A percentile compares a stretch with the other conserved stretches of the same genome.
phyloP scores from a whole-genome alignment of 2,329 filamentous ascomycete species.

The Penicillium decumbens region DNA sequence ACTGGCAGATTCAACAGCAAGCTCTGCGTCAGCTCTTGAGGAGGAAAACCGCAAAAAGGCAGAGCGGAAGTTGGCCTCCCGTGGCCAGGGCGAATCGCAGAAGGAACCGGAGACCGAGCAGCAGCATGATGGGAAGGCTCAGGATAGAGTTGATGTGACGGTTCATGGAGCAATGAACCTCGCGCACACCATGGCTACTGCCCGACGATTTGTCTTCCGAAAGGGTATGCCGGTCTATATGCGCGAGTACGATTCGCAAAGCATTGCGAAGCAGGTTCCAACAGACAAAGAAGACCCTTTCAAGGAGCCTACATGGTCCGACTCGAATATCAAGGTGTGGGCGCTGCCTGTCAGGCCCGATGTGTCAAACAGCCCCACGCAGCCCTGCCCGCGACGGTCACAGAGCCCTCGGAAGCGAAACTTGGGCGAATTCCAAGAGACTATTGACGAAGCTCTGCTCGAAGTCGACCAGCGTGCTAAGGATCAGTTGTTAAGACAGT shows the following conservation, averaged over 20 bases:
- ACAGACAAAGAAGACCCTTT: constrained; percentile 22
- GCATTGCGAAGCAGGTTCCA: constrained; percentile 22
- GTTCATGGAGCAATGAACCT: constrained; percentile 79
- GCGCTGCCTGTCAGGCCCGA: constrained; percentile 57
- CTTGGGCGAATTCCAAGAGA: constrained; percentile 47
- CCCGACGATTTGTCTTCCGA: constrained; percentile 78
- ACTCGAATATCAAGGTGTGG: constrained; percentile 79
- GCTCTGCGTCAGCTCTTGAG: constrained; percentile 41
- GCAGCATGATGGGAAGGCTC: constrained; percentile 15
- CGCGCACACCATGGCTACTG: constrained; percentile 73
- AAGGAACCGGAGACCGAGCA: constrained; percentile 4
- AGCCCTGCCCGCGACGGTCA: constrained; percentile 23
- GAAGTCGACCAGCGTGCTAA: constrained; percentile 24
- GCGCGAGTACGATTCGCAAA: constrained; percentile 58
- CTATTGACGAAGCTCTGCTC: constrained; percentile 2
- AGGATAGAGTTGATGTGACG: constrained; percentile 46
- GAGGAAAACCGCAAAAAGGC: constrained; percentile 44
- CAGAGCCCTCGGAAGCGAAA: constrained; percentile 45
- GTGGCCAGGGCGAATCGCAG: neutral
- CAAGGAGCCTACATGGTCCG: constrained; percentile 64
- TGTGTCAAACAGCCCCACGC: constrained; percentile 17
- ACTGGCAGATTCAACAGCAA: constrained; percentile 62
- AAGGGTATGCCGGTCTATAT: constrained; percentile 71
- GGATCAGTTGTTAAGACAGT: constrained; percentile 53
- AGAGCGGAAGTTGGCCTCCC: constrained; percentile 2